Percentiles rank a stretch among this genome's conserved stretches.
phyloP scores from a whole-genome alignment of 208 protist species.

The Wallacemonas collosoma region DNA sequence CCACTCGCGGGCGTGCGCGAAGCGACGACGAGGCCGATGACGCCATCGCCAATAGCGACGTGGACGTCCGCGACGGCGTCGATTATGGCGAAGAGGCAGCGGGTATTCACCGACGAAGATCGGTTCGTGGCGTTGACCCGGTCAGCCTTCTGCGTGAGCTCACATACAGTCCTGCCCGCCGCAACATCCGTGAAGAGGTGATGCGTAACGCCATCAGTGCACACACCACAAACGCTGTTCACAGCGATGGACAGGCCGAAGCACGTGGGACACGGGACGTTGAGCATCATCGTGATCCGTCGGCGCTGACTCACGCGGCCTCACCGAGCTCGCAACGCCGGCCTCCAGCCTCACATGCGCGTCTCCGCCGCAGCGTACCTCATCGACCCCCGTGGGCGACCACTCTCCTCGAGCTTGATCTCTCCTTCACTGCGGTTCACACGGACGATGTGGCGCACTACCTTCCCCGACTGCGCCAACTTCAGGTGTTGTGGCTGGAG shows the following conservation, averaged over 20 bases:
- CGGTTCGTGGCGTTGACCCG: not conserved
- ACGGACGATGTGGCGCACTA: conserved; percentile 39
- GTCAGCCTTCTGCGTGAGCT: not conserved
- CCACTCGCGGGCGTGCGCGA: no score
- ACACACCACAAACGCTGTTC: no score
- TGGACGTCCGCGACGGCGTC: no score
- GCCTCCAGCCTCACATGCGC: not conserved
- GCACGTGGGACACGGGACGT: no score
- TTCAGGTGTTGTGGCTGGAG: conserved; percentile 51
- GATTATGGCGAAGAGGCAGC: no score
- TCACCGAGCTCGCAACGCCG: not conserved
- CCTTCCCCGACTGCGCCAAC: conserved; percentile 35
- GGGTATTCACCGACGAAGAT: not conserved
- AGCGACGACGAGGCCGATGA: not conserved
- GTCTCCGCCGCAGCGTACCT: not conserved
- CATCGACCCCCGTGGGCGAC: conserved; percentile 28
- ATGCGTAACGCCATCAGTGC: no score
- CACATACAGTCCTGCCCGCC: not conserved
- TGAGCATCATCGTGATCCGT: no score
- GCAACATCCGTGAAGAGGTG: not conserved
- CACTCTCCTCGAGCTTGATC: conserved; percentile 48
- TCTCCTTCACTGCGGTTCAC: conserved; percentile 55
- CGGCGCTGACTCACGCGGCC: no score
- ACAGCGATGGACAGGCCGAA: no score
- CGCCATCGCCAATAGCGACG: no score